Evolutionary conservation across 345 rosid genomes (phyloP).

Genomic region (Eucalyptus regnans): DNA sequence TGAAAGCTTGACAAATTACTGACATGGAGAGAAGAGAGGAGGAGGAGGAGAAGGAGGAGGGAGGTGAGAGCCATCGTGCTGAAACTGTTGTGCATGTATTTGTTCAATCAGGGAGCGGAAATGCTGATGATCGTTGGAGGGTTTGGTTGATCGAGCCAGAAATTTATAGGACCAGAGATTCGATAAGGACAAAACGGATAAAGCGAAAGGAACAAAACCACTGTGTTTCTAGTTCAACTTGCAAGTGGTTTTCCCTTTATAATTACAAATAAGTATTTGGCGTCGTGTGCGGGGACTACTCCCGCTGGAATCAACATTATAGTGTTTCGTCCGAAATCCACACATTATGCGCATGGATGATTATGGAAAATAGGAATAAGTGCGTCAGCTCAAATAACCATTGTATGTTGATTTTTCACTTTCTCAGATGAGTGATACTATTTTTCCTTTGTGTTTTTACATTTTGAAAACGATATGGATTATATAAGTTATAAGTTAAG

Average conservation of each 20-base stretch:
- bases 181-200: not conserved
- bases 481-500: too few species aligned
- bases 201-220: not conserved
- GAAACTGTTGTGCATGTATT: not conserved
- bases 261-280: too few species aligned
- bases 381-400: too few species aligned
- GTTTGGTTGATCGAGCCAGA: not conserved
- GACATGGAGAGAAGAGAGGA: not conserved
- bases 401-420: too few species aligned
- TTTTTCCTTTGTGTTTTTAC: too few species aligned
- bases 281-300: too few species aligned
- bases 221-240: not conserved
- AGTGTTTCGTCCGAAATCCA: too few species aligned
- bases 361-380: too few species aligned
- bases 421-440: accelerated
- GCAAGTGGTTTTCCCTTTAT: too few species aligned
- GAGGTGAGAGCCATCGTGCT: not conserved
- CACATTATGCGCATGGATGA: too few species aligned
- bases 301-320: too few species aligned
- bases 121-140: not conserved
- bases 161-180: not conserved
- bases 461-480: too few species aligned
- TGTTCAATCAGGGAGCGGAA: not conserved
- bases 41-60: not conserved
- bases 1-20: not conserved